A percentile compares a stretch with the other conserved stretches of the same genome.
These are phyloP conservation scores for Candida chilensis DNA, from an alignment of 805 yeast species.

Conservation along the genomic window DNA sequence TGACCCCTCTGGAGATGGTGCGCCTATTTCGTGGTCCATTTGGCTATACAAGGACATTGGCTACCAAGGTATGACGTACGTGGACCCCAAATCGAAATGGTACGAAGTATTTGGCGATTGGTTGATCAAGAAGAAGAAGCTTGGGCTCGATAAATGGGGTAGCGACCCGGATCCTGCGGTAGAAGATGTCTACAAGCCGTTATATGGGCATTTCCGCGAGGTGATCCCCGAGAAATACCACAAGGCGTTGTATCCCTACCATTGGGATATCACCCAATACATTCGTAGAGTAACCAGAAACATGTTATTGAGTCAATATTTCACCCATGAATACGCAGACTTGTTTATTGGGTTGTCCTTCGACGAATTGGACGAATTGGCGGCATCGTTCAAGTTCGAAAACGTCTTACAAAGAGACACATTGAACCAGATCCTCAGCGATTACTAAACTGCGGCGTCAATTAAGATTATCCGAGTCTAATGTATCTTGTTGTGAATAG, in stretches of 20 bases:
- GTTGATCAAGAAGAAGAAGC: conserved; percentile 17
- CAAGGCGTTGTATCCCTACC: conserved; percentile 17
- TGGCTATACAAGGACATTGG: conserved; percentile 30
- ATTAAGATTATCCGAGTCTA: too few species aligned
- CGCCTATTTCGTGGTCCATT: conserved; percentile 25
- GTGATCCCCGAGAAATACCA: conserved; percentile 18
- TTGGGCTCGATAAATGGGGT: conserved; percentile 29
- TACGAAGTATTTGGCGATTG: conserved; percentile 19
- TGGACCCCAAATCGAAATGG: conserved; percentile 20
- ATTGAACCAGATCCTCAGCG: conserved; percentile 17
- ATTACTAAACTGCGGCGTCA: conserved; percentile 14
- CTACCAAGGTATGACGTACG: conserved; percentile 24
- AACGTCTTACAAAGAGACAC: conserved; percentile 20
- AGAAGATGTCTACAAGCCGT: conserved; percentile 14
- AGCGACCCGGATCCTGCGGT: conserved; percentile 20
- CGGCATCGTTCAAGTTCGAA: conserved; percentile 25
- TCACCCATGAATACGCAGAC: conserved; percentile 24
- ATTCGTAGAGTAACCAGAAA: conserved; percentile 19
- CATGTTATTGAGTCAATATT: conserved; percentile 21
- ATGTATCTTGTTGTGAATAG: too few species aligned
- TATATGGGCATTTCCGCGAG: conserved; percentile 13
- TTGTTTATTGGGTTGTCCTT: conserved; percentile 16
- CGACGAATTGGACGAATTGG: conserved; percentile 25
- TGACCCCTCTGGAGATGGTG: conserved; percentile 23
- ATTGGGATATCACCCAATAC: conserved; percentile 19